Base-by-base conservation (phyloP, 495 filamentous ascomycete species). In the Collariella sp. region DNA sequence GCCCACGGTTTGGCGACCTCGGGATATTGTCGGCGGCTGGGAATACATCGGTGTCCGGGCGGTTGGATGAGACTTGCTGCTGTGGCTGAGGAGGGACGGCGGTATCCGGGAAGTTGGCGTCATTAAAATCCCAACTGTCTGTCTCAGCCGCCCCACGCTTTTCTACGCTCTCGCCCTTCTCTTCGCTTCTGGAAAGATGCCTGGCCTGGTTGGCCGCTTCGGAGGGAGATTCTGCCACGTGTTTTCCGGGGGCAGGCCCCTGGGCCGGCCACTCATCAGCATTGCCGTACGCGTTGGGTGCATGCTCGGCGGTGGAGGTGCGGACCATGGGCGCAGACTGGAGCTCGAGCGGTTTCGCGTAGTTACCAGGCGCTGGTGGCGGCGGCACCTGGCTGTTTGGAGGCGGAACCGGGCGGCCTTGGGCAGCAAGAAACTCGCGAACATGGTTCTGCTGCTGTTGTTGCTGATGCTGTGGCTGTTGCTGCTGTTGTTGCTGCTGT, bases 61-160 rank as follows among this genome's bases (percentile, higher is more conserved):
- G 54, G 74, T 80, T 67, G 24, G 78, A 58, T 35, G 64, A 54
- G 59, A 72, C 40, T 76, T 79, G 54, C 76, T 79, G 54, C 15
- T 66, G 60, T 5, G 60, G 45, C 31, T 60, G 62, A 67, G 67
- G 57, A 75, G 79, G 42, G 5, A 65, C 50, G 26, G 53, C 50
- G 7, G 75, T 63, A 23, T 82, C 72, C 16, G 74, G 70, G 52
- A 79, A 78, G 24, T 70, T 72, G 15, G 77, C 74, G 50, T 97
- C 91, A 54, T 89, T 87, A 63, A 98, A 98, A 65, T 93, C 88
- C 93, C 93, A 98, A 11, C 78, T 85, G 67, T 95, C 91, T 5
- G 77, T 65, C 55, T 93, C 86, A 26, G 54, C 29, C 15, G 53
- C 35, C 16, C 50, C 57, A 50, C 69, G 68, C 56, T 69, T 72